Percentiles rank a stretch among this genome's conserved stretches.
phyloP scores from a whole-genome alignment of 1,139 yeast genomes.

The Sugiyamaella castrensis region DNA sequence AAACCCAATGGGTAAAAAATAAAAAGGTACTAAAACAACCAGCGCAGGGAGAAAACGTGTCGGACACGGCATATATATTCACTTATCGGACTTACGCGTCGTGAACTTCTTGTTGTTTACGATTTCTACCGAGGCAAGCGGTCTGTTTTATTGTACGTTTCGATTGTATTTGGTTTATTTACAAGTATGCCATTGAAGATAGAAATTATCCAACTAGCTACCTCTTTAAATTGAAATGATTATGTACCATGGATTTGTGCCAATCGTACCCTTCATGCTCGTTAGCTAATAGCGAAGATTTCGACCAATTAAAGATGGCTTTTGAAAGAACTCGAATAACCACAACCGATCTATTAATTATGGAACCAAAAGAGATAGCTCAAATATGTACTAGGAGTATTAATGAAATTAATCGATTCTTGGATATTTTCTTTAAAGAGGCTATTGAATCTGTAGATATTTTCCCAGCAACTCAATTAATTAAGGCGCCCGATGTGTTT shows the following conservation, averaged over 20 bases:
- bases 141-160: too few species aligned
- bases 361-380: constrained; percentile 43
- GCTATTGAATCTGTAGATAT: constrained; percentile 6
- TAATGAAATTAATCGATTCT: constrained; percentile 47
- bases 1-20: too few species aligned
- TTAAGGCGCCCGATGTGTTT: background rate
- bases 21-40: too few species aligned
- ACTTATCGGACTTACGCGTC: too few species aligned
- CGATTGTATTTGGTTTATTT: too few species aligned
- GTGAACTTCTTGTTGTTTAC: too few species aligned
- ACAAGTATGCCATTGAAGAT: too few species aligned
- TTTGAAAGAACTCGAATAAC: constrained; percentile 36
- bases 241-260: constrained; percentile 18
- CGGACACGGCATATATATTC: too few species aligned
- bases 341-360: constrained; percentile 44
- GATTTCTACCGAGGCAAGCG: too few species aligned
- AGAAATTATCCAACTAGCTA: too few species aligned
- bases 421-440: constrained; percentile 26
- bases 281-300: constrained; percentile 26
- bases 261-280: constrained; percentile 20
- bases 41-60: too few species aligned
- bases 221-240: too few species aligned
- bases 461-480: constrained; percentile 31
- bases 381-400: constrained; percentile 47
- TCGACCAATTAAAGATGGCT: constrained; percentile 28